Evolutionary conservation across 805 yeast species (phyloP), one percentile per base, ranked within the genome.

Genomic region (Candida odintsovae): DNA sequence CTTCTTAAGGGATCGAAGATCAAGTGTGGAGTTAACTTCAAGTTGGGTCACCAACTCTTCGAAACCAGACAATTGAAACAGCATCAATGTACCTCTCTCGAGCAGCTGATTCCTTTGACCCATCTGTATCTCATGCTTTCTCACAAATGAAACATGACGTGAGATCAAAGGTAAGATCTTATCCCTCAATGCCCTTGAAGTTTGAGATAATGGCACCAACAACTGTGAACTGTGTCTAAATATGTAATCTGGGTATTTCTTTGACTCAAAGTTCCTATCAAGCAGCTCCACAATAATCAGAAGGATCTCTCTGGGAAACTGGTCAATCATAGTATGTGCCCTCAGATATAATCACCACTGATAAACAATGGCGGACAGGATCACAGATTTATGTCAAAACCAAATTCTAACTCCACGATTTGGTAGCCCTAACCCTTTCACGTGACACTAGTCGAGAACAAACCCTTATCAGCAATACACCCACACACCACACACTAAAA

Each of bases 291-390:
- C 20, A 5, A 33, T 42, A 7, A 42, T 28, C 13, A 44, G 43
- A 1, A 44, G 11, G 9, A 55, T 38, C 42, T 54, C 57, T 2
- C 22, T 36, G 2, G 59, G 56, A 1, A 55, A 23, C 11, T 18
- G 13, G 18, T 53, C 54, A 20, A 48, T 29, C 40, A 42, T 38
- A 35, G 36, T 15, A 31, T 3, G 13, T 4, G 10, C 3, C 19
- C 31, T 13, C 28, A 11, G 10, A 29, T 15, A 4, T 13, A 3
- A 29, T 4, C 15, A 16, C 29, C 18, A 20, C 18, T 11, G 4
- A 38, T 9, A 19, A 29, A 31, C 28, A 21, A 36, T 13, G 7
- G 23, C 9, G 5, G 35, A 29, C 35, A n/a, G 18, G 18, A 29
- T 15, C 16, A 29, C 9, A 28, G 9, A 29, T 29, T 29, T 11